Base-by-base conservation (phyloP, 148 eudicot species). In the Vaccinium corymbosum region DNA sequence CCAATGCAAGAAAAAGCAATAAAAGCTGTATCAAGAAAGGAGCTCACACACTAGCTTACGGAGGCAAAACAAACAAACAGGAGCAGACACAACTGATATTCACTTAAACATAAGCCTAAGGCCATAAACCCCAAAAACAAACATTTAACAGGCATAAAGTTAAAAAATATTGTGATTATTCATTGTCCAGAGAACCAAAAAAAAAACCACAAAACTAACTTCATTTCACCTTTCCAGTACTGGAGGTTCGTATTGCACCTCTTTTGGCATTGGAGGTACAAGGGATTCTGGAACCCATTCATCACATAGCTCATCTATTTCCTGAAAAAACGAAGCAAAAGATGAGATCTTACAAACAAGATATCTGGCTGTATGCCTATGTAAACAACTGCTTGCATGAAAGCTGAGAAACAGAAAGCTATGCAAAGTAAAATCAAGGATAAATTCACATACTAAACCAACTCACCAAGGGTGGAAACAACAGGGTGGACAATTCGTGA, bases 221-320 rank as follows among this genome's bases (percentile, higher is more conserved):
- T 64, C 80, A 93, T 70, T 75, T 74, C 82, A 95, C 99, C 99
- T 95, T 90, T 95, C 95, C 81, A 97, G 75, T 61, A 91, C 92
- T 9, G 99, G 99, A 87, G 96, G 89, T 80, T 95, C 98, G 38
- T 78, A 88, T 84, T 88, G 90, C 95, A 94, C 89, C 79, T 90
- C 98, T 86, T 93, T 91, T 38, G 94, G 85, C 55, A 95, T 89
- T 83, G 92, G 76, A 53, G 98, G 98, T 85, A 95, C 94, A 84
- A 97, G 95, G 70, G 99, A 89, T 84, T 97, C 99, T 27, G 99
- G 99, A 84, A 92, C 93, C 99, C 99, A 97, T 84, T 97, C 99
- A 77, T 92, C 93, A 89, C 99, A 97, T 78, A 97, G 83, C 83
- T 95, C 98, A 80, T 97, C 98, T 79, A 95, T 92, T 93, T 97